Percentiles rank a stretch among this genome's conserved stretches.
These are phyloP conservation scores for Zygotorulaspora mrakii DNA, from an alignment of 1,139 yeast species.

Conservation along the genomic window DNA sequence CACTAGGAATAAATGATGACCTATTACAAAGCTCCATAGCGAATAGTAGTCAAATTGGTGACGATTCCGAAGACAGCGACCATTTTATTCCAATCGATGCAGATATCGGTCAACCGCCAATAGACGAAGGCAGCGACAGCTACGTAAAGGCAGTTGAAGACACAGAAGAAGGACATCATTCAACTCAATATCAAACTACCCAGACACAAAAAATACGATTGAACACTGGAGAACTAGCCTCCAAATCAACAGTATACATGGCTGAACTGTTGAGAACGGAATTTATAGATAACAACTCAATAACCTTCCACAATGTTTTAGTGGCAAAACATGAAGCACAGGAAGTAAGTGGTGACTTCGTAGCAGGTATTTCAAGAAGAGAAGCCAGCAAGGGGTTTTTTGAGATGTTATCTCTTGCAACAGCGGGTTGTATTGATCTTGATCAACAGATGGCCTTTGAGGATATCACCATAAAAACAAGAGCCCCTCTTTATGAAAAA, in stretches of 20 bases:
- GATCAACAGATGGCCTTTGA: slow-evolving; percentile 62
- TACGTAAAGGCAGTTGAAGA: slow-evolving; percentile 1
- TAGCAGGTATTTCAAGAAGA: slow-evolving; percentile 42
- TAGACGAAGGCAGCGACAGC: slow-evolving; percentile 6
- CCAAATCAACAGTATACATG: slow-evolving; percentile 53
- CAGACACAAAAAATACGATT: slow-evolving; percentile 25
- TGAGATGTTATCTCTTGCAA: slow-evolving; percentile 78
- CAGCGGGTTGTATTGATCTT: slow-evolving; percentile 64
- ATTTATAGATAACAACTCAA: slow-evolving; percentile 30
- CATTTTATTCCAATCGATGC: slow-evolving; percentile 18
- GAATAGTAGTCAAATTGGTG: slow-evolving; percentile 6
- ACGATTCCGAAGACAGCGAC: slow-evolving; percentile 15
- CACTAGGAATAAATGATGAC: slow-evolving; percentile 26
- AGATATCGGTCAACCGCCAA: slow-evolving; percentile 11
- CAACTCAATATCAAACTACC: slow-evolving; percentile 2
- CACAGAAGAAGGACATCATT: slow-evolving; percentile 5
- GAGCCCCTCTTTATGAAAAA: slow-evolving; percentile 46
- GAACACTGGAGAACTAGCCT: slow-evolving; percentile 29
- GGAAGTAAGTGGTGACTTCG: slow-evolving; percentile 36
- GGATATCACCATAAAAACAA: slow-evolving; percentile 52
- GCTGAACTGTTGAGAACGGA: slow-evolving; percentile 49
- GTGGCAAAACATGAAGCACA: slow-evolving; percentile 20
- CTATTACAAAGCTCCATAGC: slow-evolving; percentile 9
- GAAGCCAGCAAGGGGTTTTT: slow-evolving; percentile 77
- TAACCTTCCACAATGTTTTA: slow-evolving; percentile 44